Evolutionary conservation across 495 filamentous ascomycete species (phyloP), one percentile per base, ranked within the genome.

Genomic region (Aeminium ludgeri): DNA sequence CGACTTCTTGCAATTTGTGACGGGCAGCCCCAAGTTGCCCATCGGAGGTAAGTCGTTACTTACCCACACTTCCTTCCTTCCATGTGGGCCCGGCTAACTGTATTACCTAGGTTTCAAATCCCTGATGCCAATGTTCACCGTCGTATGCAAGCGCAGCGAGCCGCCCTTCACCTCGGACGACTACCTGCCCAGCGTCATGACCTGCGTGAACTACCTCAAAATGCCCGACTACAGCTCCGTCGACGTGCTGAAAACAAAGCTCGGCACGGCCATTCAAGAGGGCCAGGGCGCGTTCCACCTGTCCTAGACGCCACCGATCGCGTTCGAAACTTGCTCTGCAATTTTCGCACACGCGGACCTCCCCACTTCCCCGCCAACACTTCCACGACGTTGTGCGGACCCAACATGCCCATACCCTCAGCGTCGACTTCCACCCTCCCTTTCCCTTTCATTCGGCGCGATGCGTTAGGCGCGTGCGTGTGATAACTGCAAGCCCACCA

Each of bases 231-330:
- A 99, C 62, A 87, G 77, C 51, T 72, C 63, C 52, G 61, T 94
- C 45, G 71, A 84, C 12, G 69, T 81, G 29, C 70, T 99, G 55
- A 73, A 68, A 41, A 67, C 75, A 50, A 77, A 78, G 55, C 63
- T 99, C 25, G 74, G 74, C 32, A 75, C 81, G 38, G 91, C 91
- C 30, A 92, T 93, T 52, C 80, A 76, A 58, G 91, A 99, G 65
- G 91, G 91, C n/a, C 91, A 96, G 57, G 91, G 91, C 13, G 91
- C 91, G 39, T 99, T 99, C 72, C 91, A 96, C 59, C 67, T 99
- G 40, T 96, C 91, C 30, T 97, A 54, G 19, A 33, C 12, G 31
- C 31, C n/a, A n/a, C n/a, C n/a, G n/a, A n/a, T n/a, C n/a, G n/a
- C n/a, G n/a, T n/a, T n/a, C n/a, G n/a, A n/a, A n/a, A n/a, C n/a